Conservation (phyloP, 768 basidiomycete species). For the Myochromella boudieri region DNA sequence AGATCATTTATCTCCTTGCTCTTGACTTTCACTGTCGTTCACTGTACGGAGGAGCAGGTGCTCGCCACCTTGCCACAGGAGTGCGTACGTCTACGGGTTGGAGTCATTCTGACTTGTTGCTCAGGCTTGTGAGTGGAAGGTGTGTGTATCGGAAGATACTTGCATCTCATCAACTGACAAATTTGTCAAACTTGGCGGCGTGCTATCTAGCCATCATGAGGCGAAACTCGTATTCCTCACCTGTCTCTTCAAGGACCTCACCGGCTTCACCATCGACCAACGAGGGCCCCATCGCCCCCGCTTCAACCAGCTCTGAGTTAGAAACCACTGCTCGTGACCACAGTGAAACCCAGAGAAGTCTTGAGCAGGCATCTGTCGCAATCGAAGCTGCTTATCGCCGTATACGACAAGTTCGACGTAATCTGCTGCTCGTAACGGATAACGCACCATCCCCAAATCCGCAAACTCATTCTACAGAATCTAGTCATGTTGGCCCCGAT, state of each 20-base stretch:
- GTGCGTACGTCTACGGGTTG: no score
- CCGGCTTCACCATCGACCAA: constrained; percentile 15
- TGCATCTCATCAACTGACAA: background rate
- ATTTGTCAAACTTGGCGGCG: background rate
- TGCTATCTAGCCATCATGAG: constrained; percentile 20
- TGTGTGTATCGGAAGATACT: background rate
- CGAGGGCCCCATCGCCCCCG: constrained; percentile 8
- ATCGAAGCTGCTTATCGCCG: constrained; percentile 55
- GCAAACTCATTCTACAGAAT: constrained; percentile 1
- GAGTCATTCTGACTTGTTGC: no score
- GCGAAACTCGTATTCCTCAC: constrained; percentile 27
- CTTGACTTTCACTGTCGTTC: background rate
- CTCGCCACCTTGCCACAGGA: no score
- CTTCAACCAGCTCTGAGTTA: background rate
- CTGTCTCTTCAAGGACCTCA: constrained; percentile 23
- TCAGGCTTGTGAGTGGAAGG: background rate
- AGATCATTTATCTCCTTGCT: background rate
- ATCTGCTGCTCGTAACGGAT: constrained; percentile 44
- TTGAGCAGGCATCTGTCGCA: constrained; percentile 52
- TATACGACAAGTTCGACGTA: constrained; percentile 54
- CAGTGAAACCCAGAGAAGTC: constrained; percentile 32
- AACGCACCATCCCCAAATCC: constrained; percentile 23
- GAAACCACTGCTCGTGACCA: constrained; percentile 14
- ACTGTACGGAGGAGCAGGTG: no score
- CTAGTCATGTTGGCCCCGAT: constrained; percentile 36